phyloP scores from a whole-genome alignment of 495 filamentous ascomycete species.

The Penicillium angulare region DNA sequence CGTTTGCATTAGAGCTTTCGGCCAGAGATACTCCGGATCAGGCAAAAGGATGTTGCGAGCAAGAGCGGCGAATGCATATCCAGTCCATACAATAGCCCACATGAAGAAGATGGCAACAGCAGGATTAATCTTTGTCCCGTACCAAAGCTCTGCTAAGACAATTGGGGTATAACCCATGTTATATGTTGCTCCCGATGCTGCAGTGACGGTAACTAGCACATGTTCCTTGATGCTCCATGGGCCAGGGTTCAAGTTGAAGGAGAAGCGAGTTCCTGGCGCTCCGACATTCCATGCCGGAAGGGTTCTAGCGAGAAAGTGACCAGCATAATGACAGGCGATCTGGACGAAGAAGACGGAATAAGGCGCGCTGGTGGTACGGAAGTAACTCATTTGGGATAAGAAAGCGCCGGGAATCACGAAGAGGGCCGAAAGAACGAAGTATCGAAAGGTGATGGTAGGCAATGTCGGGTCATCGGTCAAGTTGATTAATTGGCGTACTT shows the following conservation, averaged over 20 bases:
- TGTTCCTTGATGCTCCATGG: slow-evolving; percentile 59
- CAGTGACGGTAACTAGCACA: slow-evolving; percentile 53
- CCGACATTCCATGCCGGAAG: slow-evolving; percentile 46
- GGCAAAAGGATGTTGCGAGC: slow-evolving; percentile 54
- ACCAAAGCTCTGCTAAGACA: slow-evolving; percentile 53
- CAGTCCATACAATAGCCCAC: slow-evolving; percentile 54
- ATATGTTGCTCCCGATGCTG: slow-evolving; percentile 53
- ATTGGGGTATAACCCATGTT: slow-evolving; percentile 51
- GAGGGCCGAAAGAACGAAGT: slow-evolving; percentile 50
- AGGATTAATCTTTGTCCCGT: slow-evolving; percentile 46
- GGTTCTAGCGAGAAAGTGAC: slow-evolving; percentile 49
- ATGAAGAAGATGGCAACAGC: slow-evolving; percentile 57
- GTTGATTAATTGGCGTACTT: slow-evolving; percentile 53
- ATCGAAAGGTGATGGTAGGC: slow-evolving; percentile 55
- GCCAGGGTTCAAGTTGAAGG: slow-evolving; percentile 54
- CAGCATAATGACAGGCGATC: slow-evolving; percentile 54
- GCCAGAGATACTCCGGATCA: slow-evolving; percentile 54
- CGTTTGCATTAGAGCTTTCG: slow-evolving; percentile 50
- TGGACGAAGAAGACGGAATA: slow-evolving; percentile 60
- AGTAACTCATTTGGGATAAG: slow-evolving; percentile 52
- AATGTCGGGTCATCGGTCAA: slow-evolving; percentile 51
- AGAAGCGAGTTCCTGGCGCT: slow-evolving; percentile 46
- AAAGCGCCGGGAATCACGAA: slow-evolving; percentile 55
- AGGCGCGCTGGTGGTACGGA: slow-evolving; percentile 52
- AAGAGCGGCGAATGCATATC: slow-evolving; percentile 55